Evolutionary conservation across 257 asterid species (phyloP), one percentile per base, ranked within the genome.

Genomic region (Fraxinus quadrangulata): DNA sequence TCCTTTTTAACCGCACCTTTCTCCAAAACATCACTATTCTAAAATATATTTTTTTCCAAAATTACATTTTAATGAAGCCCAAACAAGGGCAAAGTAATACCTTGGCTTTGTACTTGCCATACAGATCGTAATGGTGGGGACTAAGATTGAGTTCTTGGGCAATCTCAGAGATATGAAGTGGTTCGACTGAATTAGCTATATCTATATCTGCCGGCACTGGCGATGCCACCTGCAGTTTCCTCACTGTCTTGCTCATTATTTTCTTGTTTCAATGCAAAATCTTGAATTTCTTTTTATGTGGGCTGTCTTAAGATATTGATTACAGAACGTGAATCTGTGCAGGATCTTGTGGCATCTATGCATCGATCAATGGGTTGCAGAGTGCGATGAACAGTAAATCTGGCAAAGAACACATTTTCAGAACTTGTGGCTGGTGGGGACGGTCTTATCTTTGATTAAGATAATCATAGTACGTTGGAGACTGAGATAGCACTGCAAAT

Each of bases 131-230:
- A 78, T 92, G 91, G 0, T 86, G 77, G 14, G 98, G 84, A 72
- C 59, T 75, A 78, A 95, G 94, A 79, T 85, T 84, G 80, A 95
- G 94, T 6, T 93, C 91, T 37, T 90, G 82, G 40, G 99, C 98
- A 77, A 95, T 91, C 78, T 95, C 86, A 71, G 97, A 86, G 70
- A 93, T 90, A 77, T 93, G 97, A 31, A 93, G 84, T 16, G 98
- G 95, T 73, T 89, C 91, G 31, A 90, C 90, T 5, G 99, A 93
- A 83, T 96, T 96, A 72, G 99, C 99, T 80, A 96, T 90, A 79
- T 96, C 98, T 36, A 96, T 93, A 75, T 96, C 98, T 1, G 97
- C 97, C 40, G 99, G 99, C 34, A 96, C 98, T n/a, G 96, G 97
- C 54, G 97, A 85, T 3, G 70, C 84, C 78, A 92, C 95, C 78